Percentiles rank a stretch among this genome's conserved stretches.
phyloP scores from a whole-genome alignment of 2,329 filamentous ascomycete species.

The Diaporthe longicolla region DNA sequence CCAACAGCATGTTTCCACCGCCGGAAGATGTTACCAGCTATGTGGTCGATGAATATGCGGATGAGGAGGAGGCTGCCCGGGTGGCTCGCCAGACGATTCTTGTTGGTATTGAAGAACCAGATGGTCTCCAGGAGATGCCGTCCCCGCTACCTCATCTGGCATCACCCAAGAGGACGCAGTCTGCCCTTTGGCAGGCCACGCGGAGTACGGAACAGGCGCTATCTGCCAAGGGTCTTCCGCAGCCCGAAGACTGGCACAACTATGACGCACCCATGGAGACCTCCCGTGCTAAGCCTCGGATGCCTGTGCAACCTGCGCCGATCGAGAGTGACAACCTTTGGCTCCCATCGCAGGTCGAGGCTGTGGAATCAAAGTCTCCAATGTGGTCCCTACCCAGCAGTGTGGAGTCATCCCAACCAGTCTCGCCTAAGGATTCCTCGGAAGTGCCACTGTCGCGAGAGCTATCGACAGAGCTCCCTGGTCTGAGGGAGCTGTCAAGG shows the following conservation, averaged over 20 bases:
- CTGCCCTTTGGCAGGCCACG: constrained; percentile 41
- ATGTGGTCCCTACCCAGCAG: constrained; percentile 37
- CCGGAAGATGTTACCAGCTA: constrained; percentile 46
- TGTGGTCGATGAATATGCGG: constrained; percentile 52
- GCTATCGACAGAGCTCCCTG: neutral
- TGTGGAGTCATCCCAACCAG: constrained; percentile 12
- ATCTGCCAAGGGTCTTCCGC: constrained; percentile 35
- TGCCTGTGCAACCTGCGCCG: constrained; percentile 33
- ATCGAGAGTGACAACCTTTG: constrained; percentile 45
- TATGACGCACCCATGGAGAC: constrained; percentile 41
- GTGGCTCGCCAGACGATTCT: constrained; percentile 50
- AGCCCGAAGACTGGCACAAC: constrained; percentile 42
- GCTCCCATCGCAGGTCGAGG: constrained; percentile 35
- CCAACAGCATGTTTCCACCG: constrained; percentile 63
- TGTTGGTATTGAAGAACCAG: constrained; percentile 51
- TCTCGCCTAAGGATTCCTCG: neutral
- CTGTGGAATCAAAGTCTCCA: constrained; percentile 5
- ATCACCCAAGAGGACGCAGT: constrained; percentile 39
- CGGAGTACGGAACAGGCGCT: constrained; percentile 5
- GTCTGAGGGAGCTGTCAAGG: constrained; percentile 2
- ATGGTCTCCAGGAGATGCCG: constrained; percentile 44
- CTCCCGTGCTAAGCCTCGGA: constrained; percentile 39
- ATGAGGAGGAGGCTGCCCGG: constrained; percentile 46
- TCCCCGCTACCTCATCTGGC: constrained; percentile 39
- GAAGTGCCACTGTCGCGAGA: neutral